A percentile compares a stretch with the other conserved stretches of the same genome.
phyloP scores from a whole-genome alignment of 108 stramenopile genomes.

The Epithemia pelagica region DNA sequence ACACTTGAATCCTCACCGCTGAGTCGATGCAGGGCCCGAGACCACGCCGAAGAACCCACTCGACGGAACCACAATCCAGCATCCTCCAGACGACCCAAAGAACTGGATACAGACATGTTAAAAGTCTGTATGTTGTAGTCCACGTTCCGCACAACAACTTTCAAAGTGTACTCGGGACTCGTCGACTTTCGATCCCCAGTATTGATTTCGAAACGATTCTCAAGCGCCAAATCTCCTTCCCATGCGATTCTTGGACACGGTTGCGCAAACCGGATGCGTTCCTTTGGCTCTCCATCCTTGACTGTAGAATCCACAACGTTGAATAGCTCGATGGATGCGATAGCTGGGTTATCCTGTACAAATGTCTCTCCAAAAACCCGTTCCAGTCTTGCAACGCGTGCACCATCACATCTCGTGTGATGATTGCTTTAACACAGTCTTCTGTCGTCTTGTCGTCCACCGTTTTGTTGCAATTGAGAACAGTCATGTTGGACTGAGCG shows the following conservation, averaged over 20 bases:
- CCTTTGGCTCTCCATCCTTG: neutral
- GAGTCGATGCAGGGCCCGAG: neutral
- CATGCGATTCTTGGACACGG: conserved; percentile 1
- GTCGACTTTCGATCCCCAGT: neutral
- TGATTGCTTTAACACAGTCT: neutral
- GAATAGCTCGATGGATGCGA: neutral
- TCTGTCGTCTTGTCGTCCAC: neutral
- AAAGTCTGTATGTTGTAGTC: neutral
- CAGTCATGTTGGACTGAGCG: neutral
- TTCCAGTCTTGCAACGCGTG: neutral
- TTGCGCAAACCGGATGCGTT: conserved; percentile 1
- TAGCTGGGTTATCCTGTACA: neutral
- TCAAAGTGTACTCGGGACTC: neutral
- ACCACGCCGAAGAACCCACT: neutral
- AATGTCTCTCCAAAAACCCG: neutral
- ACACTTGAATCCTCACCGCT: neutral
- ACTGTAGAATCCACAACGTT: neutral
- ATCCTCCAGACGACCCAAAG: neutral
- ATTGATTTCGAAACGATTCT: neutral
- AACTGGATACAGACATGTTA: neutral
- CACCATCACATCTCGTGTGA: neutral
- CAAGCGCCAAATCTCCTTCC: neutral
- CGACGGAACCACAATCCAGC: neutral
- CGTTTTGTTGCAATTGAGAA: neutral
- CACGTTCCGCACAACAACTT: neutral